Conservation (phyloP, 2,329 filamentous ascomycete genomes). For the Dothistroma septosporum region DNA sequence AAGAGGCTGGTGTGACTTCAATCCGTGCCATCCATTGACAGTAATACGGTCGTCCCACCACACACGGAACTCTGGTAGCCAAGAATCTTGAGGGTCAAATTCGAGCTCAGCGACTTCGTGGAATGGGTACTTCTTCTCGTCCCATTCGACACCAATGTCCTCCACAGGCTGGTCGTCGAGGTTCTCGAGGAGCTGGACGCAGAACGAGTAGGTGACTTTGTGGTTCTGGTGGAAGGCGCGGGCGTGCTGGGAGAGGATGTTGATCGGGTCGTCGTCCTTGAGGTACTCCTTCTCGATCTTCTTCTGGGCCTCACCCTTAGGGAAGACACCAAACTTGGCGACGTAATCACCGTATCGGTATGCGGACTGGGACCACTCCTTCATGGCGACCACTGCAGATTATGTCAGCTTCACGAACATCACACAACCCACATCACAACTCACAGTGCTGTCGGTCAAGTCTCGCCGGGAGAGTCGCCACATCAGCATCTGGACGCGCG, state of each 20-base stretch:
- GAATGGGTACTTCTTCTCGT: slow-evolving; percentile 33
- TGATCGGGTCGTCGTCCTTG: slow-evolving; percentile 30
- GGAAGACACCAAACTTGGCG: slow-evolving; percentile 34
- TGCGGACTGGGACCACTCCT: slow-evolving; percentile 33
- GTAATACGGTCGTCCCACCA: slow-evolving; percentile 42
- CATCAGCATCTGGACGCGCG: slow-evolving; percentile 30
- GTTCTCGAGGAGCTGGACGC: slow-evolving; percentile 34
- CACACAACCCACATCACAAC: slow-evolving; percentile 1
- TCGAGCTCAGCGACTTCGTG: slow-evolving; percentile 36
- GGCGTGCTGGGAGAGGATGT: slow-evolving; percentile 33
- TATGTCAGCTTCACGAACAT: background rate
- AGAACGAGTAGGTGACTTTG: slow-evolving; percentile 36
- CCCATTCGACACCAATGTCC: slow-evolving; percentile 34
- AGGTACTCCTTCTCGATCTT: slow-evolving; percentile 27
- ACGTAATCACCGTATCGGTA: slow-evolving; percentile 36
- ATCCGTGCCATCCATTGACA: slow-evolving; percentile 39
- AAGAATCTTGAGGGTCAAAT: slow-evolving; percentile 40
- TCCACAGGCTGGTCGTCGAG: slow-evolving; percentile 35
- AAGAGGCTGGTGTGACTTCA: slow-evolving; percentile 39
- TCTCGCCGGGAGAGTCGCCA: slow-evolving; percentile 28
- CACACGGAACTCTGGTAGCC: slow-evolving; percentile 39
- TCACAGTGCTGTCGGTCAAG: slow-evolving; percentile 33
- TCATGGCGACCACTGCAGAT: slow-evolving; percentile 34
- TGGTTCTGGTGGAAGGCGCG: slow-evolving; percentile 33
- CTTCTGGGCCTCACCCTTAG: slow-evolving; percentile 29